Base-by-base conservation (phyloP, 257 asterid genomes). In the Penstemon newberryi region DNA sequence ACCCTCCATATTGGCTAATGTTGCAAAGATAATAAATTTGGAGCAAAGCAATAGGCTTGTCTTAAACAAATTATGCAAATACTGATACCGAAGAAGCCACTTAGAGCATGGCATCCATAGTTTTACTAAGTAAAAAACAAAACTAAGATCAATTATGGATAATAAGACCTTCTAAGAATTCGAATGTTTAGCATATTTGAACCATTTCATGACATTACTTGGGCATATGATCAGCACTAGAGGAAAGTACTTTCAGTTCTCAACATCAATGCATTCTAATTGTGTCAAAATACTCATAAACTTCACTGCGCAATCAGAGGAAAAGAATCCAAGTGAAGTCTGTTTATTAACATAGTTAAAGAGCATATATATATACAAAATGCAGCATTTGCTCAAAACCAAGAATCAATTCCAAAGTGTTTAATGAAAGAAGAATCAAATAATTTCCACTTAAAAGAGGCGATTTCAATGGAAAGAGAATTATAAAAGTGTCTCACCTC, bases 301-400 rank as follows among this genome's bases (percentile, higher is more conserved):
- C 58, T 25, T 53, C 2, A 3, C 33, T 6, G 25, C 61, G 1
- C 62, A 56, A 0, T 37, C 5, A 55, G 18, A 53, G 18, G 8
- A 15, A 52, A 55, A 70, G n/a, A 56, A 41, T 18, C 46, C 43
- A 53, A 46, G 13, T 40, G 38, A 13, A 55, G 5, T 33, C 10
- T 11, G 58, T 36, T 45, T 25, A 25, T 25, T 41, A 3, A 36
- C 6, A 37, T 37, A 41, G 25, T 25, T 38, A 40, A 74, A 56
- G n/a, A 13, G 55, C 60, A 72, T 4, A 64, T 56, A 67, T 15
- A 15, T 50, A 57, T 45, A 55, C 57, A 40, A 64, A 64, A 49
- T 44, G 60, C 71, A 37, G 63, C 65, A 57, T 11, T 63, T 60
- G 56, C 60, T 60, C 69, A 57, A 67, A 15, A 47, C 52, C 15